Conservation (phyloP, 306 rosid genomes). For the Myrica gale region DNA sequence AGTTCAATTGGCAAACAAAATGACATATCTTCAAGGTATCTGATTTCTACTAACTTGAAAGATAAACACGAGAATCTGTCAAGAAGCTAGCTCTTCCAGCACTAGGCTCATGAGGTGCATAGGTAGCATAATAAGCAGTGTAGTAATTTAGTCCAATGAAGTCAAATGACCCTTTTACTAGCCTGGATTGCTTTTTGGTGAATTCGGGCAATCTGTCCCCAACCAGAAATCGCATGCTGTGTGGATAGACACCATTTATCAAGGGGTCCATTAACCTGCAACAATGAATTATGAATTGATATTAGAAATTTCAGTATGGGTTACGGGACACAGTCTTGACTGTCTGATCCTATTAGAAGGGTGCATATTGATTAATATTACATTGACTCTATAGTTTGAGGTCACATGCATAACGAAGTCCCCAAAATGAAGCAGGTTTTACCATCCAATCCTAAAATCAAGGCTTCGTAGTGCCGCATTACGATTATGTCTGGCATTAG, state of each 20-base stretch:
- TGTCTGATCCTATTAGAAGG: no score
- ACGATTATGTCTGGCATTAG: conserved; percentile 28
- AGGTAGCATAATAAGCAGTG: conserved; percentile 41
- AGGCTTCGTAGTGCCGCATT: conserved; percentile 34
- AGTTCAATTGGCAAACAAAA: background rate
- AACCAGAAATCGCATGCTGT: conserved; percentile 46
- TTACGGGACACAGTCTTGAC: no score
- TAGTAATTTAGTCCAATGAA: conserved; percentile 67
- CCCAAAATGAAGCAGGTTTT: conserved; percentile 1
- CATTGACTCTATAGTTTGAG: no score
- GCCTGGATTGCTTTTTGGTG: conserved; percentile 40
- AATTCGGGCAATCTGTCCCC: conserved; percentile 59
- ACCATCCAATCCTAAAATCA: conserved; percentile 75
- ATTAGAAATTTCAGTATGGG: no score
- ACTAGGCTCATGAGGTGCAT: conserved; percentile 12
- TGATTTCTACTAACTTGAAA: conserved; percentile 35
- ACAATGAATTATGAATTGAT: background rate
- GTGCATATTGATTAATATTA: no score
- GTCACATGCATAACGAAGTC: no score
- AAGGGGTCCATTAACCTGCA: conserved; percentile 72
- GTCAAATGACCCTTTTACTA: conserved; percentile 56
- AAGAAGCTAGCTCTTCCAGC: conserved; percentile 29
- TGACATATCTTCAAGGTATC: background rate
- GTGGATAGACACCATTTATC: conserved; percentile 62
- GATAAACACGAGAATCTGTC: conserved; percentile 42